Evolutionary conservation across 345 rosid genomes (phyloP).

Genomic region (Dipteronia dyeriana): DNA sequence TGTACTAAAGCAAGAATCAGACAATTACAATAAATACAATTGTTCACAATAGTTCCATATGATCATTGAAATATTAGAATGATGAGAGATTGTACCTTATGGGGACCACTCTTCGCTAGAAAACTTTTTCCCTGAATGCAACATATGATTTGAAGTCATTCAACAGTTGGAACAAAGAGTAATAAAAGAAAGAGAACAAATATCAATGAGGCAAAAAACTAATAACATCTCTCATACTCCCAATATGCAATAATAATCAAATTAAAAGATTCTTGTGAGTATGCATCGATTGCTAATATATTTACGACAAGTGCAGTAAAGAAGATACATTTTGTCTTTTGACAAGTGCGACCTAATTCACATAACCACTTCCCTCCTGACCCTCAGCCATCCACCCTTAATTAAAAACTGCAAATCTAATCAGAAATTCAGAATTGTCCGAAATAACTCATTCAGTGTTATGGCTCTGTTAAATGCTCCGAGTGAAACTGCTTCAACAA

Average conservation of each 20-base stretch:
- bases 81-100: conserved; percentile 53
- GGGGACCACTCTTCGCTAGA: conserved; percentile 55
- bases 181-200: conserved; percentile 2
- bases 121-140: conserved; percentile 48
- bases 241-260: too few relatives aligned
- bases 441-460: background rate
- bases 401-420: background rate
- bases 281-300: conserved; percentile 3
- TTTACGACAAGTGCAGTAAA: background rate
- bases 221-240: too few relatives aligned
- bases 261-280: background rate
- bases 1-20: too few relatives aligned
- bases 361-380: background rate
- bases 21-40: too few relatives aligned
- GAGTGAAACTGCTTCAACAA: background rate
- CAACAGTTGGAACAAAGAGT: conserved; percentile 1
- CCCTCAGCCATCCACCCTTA: background rate
- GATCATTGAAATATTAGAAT: conserved; percentile 14
- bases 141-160: conserved; percentile 22
- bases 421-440: background rate
- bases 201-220: background rate
- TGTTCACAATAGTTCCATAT: background rate
- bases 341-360: background rate
- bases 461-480: background rate
- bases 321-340: background rate